These are phyloP conservation scores for Penicillium occitanis DNA, from an alignment of 2,329 filamentous ascomycete species.

Conservation along the genomic window DNA sequence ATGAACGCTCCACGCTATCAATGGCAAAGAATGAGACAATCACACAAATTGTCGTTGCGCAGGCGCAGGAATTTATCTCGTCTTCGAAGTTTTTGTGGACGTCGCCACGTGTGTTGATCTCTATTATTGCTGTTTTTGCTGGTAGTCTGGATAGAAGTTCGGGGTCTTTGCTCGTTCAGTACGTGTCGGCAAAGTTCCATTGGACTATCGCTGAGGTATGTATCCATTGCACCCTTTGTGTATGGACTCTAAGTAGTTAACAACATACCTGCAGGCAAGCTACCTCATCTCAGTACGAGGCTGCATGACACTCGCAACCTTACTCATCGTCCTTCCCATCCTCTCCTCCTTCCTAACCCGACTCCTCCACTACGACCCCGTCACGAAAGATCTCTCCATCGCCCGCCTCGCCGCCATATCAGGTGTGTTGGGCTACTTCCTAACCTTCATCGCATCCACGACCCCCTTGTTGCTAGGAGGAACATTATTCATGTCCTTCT, in stretches of 20 bases:
- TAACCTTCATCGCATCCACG: slow-evolving; percentile 24
- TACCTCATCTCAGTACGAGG: slow-evolving; percentile 32
- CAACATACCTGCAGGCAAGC: slow-evolving; percentile 26
- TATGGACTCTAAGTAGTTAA: slow-evolving; percentile 14
- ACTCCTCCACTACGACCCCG: slow-evolving; percentile 26
- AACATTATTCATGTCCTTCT: slow-evolving; percentile 29
- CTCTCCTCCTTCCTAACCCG: slow-evolving; percentile 23
- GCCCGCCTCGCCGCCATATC: slow-evolving; percentile 26
- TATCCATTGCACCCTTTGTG: neutral
- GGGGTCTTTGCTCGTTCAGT: slow-evolving; percentile 31
- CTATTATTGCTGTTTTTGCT: slow-evolving; percentile 28
- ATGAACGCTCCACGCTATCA: neutral
- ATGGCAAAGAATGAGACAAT: slow-evolving; percentile 4
- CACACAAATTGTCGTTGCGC: slow-evolving; percentile 14
- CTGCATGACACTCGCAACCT: slow-evolving; percentile 26
- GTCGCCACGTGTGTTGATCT: slow-evolving; percentile 25
- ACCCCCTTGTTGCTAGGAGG: slow-evolving; percentile 26
- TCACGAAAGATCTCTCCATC: slow-evolving; percentile 27
- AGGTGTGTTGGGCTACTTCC: slow-evolving; percentile 26
- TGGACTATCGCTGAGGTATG: slow-evolving; percentile 33
- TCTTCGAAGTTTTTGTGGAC: slow-evolving; percentile 30
- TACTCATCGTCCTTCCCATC: slow-evolving; percentile 28
- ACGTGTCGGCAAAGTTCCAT: slow-evolving; percentile 31
- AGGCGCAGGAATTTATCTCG: slow-evolving; percentile 25
- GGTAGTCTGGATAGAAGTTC: slow-evolving; percentile 27